Evolutionary conservation across 441 rosid species (phyloP).

Genomic region (Theobroma grandiflorum): DNA sequence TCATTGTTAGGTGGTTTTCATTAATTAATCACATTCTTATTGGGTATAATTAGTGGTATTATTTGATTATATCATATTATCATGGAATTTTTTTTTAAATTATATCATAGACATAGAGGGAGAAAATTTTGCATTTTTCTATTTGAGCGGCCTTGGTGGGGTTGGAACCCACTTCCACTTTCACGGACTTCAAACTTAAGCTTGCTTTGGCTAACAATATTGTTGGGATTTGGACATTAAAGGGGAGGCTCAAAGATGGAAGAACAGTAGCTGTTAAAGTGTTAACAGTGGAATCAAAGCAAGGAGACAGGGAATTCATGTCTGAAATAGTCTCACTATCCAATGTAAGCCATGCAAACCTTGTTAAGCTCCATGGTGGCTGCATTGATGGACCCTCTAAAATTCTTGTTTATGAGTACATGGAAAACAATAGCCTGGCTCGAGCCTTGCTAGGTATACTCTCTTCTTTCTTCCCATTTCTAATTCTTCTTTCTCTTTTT

Average conservation of each 20-base stretch:
- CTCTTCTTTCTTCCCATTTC: too few relatives aligned
- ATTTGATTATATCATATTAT: too few relatives aligned
- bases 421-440: conserved; percentile 60
- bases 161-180: neutral
- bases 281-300: conserved; percentile 52
- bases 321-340: conserved; percentile 55
- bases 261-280: conserved; percentile 51
- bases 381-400: conserved; percentile 51
- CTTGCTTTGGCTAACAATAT: neutral
- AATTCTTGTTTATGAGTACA: conserved; percentile 67
- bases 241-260: conserved; percentile 57
- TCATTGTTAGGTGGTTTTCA: neutral
- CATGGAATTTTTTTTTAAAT: too few relatives aligned
- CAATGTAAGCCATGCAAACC: conserved; percentile 50
- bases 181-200: neutral
- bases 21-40: neutral
- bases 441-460: conserved; percentile 43
- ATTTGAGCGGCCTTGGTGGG: neutral
- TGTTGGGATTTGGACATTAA: conserved; percentile 15
- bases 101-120: neutral
- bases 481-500: neutral
- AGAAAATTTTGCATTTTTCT: neutral
- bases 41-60: neutral
- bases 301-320: conserved; percentile 55
- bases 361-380: conserved; percentile 55